Conservation (phyloP, 1,284 basidiomycete genomes). For the Cerrena zonata region DNA sequence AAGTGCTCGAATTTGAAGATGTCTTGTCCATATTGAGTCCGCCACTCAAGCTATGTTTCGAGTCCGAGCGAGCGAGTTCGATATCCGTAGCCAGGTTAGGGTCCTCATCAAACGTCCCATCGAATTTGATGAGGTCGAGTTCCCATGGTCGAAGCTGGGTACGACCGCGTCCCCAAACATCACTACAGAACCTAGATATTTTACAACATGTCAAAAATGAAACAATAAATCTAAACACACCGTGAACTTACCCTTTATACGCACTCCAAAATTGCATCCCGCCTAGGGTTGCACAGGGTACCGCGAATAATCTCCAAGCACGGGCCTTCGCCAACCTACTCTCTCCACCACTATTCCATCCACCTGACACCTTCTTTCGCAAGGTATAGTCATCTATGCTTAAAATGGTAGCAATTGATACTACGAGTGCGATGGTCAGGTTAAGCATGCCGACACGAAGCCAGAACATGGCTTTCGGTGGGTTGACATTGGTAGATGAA, state of each 20-base stretch:
- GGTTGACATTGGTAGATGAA: conserved; percentile 32
- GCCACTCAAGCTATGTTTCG: neutral
- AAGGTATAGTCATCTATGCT: conserved; percentile 6
- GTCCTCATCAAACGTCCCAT: neutral
- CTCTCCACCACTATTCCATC: conserved; percentile 7
- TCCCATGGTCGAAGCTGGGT: conserved; percentile 30
- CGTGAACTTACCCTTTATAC: conserved; percentile 32
- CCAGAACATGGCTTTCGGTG: conserved; percentile 35
- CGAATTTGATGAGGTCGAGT: conserved; percentile 14
- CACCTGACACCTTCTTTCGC: conserved; percentile 6
- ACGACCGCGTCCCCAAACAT: conserved; percentile 30
- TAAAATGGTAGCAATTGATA: conserved; percentile 25
- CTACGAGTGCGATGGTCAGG: conserved; percentile 22
- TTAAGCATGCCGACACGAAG: conserved; percentile 21
- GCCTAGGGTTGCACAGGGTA: conserved; percentile 29
- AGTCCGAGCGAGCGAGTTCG: neutral
- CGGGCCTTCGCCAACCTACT: conserved; percentile 14
- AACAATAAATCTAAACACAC: too few relatives aligned
- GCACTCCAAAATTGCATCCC: conserved; percentile 32
- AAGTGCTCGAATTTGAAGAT: neutral
- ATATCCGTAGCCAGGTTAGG: neutral
- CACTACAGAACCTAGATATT: conserved; percentile 30
- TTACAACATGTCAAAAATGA: neutral
- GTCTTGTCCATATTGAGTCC: neutral
- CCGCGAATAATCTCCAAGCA: conserved; percentile 29